Conservation (phyloP, 1,284 basidiomycete species). For the Athelia sp. region DNA sequence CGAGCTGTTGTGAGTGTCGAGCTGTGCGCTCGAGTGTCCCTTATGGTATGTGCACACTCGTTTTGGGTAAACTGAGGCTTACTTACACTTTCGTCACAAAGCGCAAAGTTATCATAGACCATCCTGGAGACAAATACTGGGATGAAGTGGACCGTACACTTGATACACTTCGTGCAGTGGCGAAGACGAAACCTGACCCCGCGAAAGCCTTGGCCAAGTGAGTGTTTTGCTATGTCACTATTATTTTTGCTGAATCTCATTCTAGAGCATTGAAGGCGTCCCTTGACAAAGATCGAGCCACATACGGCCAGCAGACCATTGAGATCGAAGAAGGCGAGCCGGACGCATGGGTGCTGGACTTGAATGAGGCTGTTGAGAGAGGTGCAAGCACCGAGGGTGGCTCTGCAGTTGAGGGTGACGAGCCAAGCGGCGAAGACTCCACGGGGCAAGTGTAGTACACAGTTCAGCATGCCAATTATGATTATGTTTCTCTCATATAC, state of each 20-base stretch:
- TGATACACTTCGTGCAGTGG: too few relatives aligned
- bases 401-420: too few relatives aligned
- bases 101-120: background rate
- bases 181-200: too few relatives aligned
- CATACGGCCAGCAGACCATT: background rate
- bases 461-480: too few relatives aligned
- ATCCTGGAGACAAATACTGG: too few relatives aligned
- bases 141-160: too few relatives aligned
- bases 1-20: background rate
- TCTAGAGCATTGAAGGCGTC: background rate
- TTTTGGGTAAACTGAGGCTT: background rate
- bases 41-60: background rate
- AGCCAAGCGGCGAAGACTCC: too few relatives aligned
- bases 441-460: too few relatives aligned
- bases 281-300: background rate
- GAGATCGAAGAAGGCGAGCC: background rate
- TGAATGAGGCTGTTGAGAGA: background rate
- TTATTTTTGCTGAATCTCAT: background rate
- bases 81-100: background rate
- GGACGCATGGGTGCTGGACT: background rate
- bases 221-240: background rate
- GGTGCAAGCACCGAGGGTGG: too few relatives aligned
- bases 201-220: too few relatives aligned
- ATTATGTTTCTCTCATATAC: too few relatives aligned
- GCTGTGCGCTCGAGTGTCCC: background rate